Evolutionary conservation across 495 filamentous ascomycete species (phyloP).

Genomic region (Aspergillus bertholletiae): DNA sequence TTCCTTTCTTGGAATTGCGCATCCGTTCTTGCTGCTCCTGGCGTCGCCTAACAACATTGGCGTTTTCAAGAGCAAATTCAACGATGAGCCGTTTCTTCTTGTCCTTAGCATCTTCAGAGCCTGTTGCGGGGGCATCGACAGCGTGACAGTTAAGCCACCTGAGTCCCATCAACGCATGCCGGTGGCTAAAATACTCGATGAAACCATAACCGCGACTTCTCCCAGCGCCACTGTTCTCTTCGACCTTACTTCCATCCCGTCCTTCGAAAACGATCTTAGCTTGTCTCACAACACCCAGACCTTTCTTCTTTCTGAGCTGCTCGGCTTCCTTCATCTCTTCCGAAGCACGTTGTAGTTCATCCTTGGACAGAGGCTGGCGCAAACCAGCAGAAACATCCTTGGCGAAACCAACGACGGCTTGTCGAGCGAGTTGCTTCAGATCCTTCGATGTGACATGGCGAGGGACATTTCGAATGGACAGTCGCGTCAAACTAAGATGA

Average conservation of each 20-base stretch:
- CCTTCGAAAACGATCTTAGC: constrained; percentile 93
- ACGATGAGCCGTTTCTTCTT: constrained; percentile 80
- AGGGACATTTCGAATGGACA: constrained; percentile 93
- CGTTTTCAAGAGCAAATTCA: constrained; percentile 98
- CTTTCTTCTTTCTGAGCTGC: constrained; percentile 68
- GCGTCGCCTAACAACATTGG: constrained; percentile 80
- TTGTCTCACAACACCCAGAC: constrained; percentile 91
- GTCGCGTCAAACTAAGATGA: constrained; percentile 84
- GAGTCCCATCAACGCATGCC: constrained; percentile 92
- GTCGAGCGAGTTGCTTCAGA: constrained; percentile 83
- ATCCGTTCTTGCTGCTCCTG: constrained; percentile 67
- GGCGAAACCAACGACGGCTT: constrained; percentile 90
- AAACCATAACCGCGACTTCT: constrained; percentile 93
- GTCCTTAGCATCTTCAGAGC: constrained; percentile 45
- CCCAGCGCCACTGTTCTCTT: constrained; percentile 68
- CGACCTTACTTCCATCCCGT: constrained; percentile 72
- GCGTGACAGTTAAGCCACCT: constrained; percentile 88
- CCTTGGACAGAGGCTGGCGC: constrained; percentile 76
- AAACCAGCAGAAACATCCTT: constrained; percentile 74
- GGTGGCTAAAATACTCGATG: constrained; percentile 92
- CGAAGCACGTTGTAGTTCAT: constrained; percentile 75
- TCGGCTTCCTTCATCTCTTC: constrained; percentile 79
- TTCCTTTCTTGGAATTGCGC: constrained; percentile 23
- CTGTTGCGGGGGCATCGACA: constrained; percentile 37
- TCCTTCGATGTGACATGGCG: constrained; percentile 80